Percentiles rank a stretch among this genome's conserved stretches.
Evolutionary conservation across 164 flowering plant genomes (phyloP).

Genomic region (Stephania yunnanensis): DNA sequence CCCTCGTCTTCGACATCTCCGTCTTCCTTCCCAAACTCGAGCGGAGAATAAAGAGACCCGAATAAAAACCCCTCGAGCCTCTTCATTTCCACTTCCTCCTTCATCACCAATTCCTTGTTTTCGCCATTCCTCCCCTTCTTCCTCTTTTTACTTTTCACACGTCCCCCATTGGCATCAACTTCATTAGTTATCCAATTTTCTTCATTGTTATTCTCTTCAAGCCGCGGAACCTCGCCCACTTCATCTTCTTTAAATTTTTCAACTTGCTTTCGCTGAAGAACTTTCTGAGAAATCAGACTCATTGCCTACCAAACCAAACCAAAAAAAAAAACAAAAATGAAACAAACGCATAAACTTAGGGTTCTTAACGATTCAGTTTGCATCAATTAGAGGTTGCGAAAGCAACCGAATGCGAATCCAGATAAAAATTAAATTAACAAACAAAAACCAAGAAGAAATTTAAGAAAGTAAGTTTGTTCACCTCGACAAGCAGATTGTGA

Average conservation of each 20-base stretch:
- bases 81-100: slow-evolving; percentile 54
- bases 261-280: slow-evolving; percentile 14
- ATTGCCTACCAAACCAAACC: slow-evolving; percentile 13
- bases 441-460: too few species aligned
- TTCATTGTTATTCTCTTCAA: slow-evolving; percentile 15
- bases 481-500: too few species aligned
- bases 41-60: slow-evolving; percentile 55
- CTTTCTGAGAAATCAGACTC: slow-evolving; percentile 67
- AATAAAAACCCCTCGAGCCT: slow-evolving; percentile 61
- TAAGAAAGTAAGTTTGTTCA: too few species aligned
- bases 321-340: not conserved
- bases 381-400: too few species aligned
- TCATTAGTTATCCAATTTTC: slow-evolving; percentile 19
- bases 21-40: slow-evolving; percentile 57
- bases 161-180: slow-evolving; percentile 4
- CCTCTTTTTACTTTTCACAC: slow-evolving; percentile 31
- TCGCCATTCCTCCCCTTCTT: slow-evolving; percentile 32
- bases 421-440: too few species aligned
- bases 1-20: slow-evolving; percentile 21
- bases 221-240: slow-evolving; percentile 18
- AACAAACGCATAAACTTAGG: too few species aligned
- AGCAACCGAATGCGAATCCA: too few species aligned
- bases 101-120: slow-evolving; percentile 22
- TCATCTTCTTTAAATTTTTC: slow-evolving; percentile 26
- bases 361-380: too few species aligned